phyloP scores from a whole-genome alignment of 306 rosid genomes.

The Cucurbita moschata region DNA sequence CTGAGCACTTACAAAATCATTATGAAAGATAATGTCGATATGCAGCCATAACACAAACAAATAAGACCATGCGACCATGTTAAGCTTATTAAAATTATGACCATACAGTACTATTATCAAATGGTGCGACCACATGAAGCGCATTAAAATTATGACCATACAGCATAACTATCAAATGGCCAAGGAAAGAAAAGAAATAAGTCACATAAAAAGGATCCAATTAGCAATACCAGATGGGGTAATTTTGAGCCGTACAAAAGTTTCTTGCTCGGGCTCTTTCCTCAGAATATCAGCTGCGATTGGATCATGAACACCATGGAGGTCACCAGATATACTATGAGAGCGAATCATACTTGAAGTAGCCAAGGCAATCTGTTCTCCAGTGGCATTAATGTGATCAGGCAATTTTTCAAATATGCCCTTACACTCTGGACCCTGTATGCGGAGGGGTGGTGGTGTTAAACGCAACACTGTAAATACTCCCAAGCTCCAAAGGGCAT shows the following conservation, averaged over 20 bases:
- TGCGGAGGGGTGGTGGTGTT: neutral
- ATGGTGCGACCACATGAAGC: neutral
- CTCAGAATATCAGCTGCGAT: slow-evolving; percentile 95
- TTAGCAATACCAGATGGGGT: slow-evolving; percentile 55
- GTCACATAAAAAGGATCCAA: slow-evolving; percentile 5
- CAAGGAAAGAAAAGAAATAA: neutral
- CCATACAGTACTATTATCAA: no score
- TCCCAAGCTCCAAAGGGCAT: neutral
- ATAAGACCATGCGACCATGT: neutral
- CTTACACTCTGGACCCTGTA: slow-evolving; percentile 54
- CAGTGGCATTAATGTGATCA: slow-evolving; percentile 43
- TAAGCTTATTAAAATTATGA: neutral
- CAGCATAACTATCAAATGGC: neutral
- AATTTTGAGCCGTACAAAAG: slow-evolving; percentile 61
- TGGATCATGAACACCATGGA: slow-evolving; percentile 93
- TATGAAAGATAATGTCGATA: neutral
- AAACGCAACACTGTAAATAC: neutral
- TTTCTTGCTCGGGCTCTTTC: slow-evolving; percentile 97
- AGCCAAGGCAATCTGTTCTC: slow-evolving; percentile 51
- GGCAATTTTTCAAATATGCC: slow-evolving; percentile 45
- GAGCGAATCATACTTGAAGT: slow-evolving; percentile 85
- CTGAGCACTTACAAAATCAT: neutral
- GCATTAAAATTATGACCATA: neutral
- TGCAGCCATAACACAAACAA: neutral
- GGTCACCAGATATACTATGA: slow-evolving; percentile 88